A percentile compares a stretch with the other conserved stretches of the same genome.
Evolutionary conservation across 352 stramenopile species (phyloP).

Genomic region (Phytopythium litorale): DNA sequence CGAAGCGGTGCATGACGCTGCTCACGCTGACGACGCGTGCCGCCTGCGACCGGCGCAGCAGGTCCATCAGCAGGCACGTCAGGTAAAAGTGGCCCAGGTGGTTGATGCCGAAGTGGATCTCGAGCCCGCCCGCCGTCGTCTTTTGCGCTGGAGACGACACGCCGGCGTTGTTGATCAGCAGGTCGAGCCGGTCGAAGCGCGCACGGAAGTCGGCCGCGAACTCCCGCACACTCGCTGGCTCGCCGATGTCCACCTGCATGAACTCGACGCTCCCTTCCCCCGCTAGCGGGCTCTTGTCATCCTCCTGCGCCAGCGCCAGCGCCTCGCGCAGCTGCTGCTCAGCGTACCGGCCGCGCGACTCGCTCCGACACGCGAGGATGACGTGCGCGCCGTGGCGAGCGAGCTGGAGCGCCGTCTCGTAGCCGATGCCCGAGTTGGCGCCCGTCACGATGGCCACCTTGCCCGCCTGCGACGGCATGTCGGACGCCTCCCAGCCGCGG

Average conservation of each 20-base stretch:
- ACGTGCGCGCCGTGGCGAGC: slow-evolving; percentile 6
- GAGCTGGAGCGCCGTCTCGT: slow-evolving; percentile 36
- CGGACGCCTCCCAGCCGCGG: slow-evolving; percentile 19
- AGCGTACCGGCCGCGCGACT: slow-evolving; percentile 8
- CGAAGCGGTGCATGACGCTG: slow-evolving; percentile 27
- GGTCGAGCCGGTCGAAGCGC: slow-evolving; percentile 38
- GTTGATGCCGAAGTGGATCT: slow-evolving; percentile 61
- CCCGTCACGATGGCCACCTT: slow-evolving; percentile 65
- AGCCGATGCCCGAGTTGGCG: slow-evolving; percentile 63
- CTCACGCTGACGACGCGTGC: slow-evolving; percentile 35
- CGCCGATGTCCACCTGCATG: slow-evolving; percentile 46
- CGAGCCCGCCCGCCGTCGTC: slow-evolving; percentile 28
- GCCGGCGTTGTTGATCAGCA: slow-evolving; percentile 72
- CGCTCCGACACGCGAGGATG: slow-evolving; percentile 32
- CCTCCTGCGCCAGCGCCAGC: not conserved
- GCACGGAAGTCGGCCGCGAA: slow-evolving; percentile 37
- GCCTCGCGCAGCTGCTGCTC: not conserved
- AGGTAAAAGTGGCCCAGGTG: slow-evolving; percentile 62
- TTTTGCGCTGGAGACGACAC: slow-evolving; percentile 19
- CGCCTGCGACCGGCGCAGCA: slow-evolving; percentile 20
- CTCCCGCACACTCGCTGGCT: slow-evolving; percentile 32
- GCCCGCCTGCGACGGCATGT: slow-evolving; percentile 14
- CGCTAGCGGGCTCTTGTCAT: not conserved
- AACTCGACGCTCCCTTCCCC: slow-evolving; percentile 16
- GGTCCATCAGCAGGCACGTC: slow-evolving; percentile 40